A percentile compares a stretch with the other conserved stretches of the same genome.
Evolutionary conservation across 2,329 filamentous ascomycete species (phyloP).

Genomic region (Penicillium sp.): DNA sequence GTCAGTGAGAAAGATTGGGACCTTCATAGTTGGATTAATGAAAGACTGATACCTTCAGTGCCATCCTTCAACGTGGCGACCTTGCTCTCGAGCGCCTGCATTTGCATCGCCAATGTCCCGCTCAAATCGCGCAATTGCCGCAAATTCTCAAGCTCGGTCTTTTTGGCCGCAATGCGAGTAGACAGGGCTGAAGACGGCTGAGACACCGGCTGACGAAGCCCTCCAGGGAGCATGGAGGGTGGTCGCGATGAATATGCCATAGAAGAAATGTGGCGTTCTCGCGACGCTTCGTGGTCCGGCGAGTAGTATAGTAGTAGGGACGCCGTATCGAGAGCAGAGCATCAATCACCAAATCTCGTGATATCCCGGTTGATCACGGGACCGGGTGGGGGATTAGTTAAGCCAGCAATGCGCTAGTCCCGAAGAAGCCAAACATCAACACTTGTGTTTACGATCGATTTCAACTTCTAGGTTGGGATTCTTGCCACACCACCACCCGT

Average conservation of each 20-base stretch:
- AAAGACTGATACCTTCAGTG: constrained; percentile 51
- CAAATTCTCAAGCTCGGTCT: constrained; percentile 56
- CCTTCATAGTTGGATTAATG: not conserved
- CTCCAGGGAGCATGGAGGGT: constrained; percentile 29
- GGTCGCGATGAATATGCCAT: constrained; percentile 38
- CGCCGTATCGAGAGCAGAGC: too few relatives aligned
- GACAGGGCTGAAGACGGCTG: constrained; percentile 54
- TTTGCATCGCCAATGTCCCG: constrained; percentile 56
- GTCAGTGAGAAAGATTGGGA: constrained; percentile 2
- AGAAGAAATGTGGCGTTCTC: constrained; percentile 5
- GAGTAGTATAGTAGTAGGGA: too few relatives aligned
- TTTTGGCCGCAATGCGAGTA: constrained; percentile 58
- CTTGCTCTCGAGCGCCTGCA: constrained; percentile 58
- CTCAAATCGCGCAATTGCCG: constrained; percentile 58
- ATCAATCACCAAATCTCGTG: too few relatives aligned
- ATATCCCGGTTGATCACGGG: constrained; percentile 1
- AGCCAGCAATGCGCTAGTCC: constrained; percentile 25
- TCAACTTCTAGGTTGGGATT: too few relatives aligned
- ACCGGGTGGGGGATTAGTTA: constrained; percentile 9
- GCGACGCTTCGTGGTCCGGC: too few relatives aligned
- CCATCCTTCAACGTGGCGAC: constrained; percentile 56
- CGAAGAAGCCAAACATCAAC: constrained; percentile 37
- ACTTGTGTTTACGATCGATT: constrained; percentile 20
- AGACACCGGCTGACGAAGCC: constrained; percentile 27
- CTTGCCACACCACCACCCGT: not conserved